Conservation (phyloP, 345 rosid species). For the Moricandia arvensis region DNA sequence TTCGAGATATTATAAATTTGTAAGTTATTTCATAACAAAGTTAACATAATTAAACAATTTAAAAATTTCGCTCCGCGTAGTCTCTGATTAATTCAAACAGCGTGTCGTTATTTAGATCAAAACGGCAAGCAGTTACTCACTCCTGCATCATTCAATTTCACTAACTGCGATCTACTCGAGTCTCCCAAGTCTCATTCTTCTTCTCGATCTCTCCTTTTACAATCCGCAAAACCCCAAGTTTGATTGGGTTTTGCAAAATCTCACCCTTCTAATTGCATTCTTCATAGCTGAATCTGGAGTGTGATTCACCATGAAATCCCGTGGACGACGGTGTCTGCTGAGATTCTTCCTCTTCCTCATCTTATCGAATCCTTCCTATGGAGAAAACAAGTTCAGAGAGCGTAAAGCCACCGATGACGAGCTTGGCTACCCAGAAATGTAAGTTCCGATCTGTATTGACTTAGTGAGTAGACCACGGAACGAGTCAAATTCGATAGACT, state of each 20-base stretch:
- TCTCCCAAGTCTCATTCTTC: slow-evolving; percentile 20
- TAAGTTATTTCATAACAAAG: no score
- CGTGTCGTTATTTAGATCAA: neutral
- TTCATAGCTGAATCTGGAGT: slow-evolving; percentile 17
- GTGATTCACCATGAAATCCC: slow-evolving; percentile 55
- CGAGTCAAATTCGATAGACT: slow-evolving; percentile 4
- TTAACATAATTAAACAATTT: no score
- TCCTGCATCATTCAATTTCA: slow-evolving; percentile 19
- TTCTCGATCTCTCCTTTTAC: slow-evolving; percentile 14
- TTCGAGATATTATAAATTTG: no score
- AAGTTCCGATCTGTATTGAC: slow-evolving; percentile 29
- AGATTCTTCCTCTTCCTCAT: slow-evolving; percentile 40
- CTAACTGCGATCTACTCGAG: slow-evolving; percentile 10
- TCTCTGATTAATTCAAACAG: no score
- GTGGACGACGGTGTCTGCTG: slow-evolving; percentile 39
- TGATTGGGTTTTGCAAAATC: neutral
- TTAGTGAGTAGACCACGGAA: neutral
- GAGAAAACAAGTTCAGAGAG: slow-evolving; percentile 73
- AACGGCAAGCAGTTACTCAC: slow-evolving; percentile 31
- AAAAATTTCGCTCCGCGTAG: no score
- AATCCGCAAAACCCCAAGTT: slow-evolving; percentile 9
- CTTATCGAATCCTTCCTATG: slow-evolving; percentile 35
- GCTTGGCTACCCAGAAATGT: slow-evolving; percentile 71
- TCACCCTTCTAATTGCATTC: neutral
- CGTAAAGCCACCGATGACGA: slow-evolving; percentile 82